A percentile compares a stretch with the other conserved stretches of the same genome.
These are phyloP conservation scores for Ramalina peruviana DNA, from an alignment of 495 filamentous ascomycete species.

Conservation along the genomic window DNA sequence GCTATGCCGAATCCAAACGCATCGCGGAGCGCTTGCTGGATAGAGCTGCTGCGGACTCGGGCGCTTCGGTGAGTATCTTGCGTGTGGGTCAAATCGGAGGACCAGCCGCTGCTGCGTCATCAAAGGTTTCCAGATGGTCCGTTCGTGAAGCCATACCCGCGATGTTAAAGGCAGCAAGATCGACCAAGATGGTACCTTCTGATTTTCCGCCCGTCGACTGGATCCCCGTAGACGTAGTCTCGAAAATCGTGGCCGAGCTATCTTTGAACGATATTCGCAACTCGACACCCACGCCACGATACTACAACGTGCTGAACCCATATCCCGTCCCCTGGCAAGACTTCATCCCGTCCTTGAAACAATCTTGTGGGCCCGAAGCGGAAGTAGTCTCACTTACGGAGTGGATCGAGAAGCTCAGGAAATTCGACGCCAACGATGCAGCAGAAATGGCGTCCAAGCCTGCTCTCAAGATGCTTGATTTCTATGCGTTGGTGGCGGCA, in stretches of 20 bases:
- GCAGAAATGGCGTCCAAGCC: background rate
- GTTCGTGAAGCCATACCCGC: background rate
- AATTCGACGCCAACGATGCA: background rate
- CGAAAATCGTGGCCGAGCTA: background rate
- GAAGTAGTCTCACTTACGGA: background rate
- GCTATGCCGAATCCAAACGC: too few species aligned
- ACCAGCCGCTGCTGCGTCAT: background rate
- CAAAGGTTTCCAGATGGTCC: background rate
- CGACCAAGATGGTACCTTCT: background rate
- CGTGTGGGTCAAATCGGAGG: background rate
- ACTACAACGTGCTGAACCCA: background rate
- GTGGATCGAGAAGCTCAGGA: background rate
- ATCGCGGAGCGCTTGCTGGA: background rate
- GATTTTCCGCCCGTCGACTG: background rate
- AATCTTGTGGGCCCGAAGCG: background rate
- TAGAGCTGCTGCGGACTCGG: background rate
- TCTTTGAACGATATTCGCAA: background rate
- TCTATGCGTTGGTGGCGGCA: background rate
- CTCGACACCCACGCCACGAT: background rate
- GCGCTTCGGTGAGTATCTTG: background rate
- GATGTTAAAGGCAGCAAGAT: background rate
- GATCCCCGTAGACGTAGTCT: background rate
- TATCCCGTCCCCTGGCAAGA: background rate
- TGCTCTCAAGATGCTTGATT: background rate
- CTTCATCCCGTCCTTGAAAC: background rate